Conservation (phyloP, 768 basidiomycete species). For the Xerocomellus intermedius region DNA sequence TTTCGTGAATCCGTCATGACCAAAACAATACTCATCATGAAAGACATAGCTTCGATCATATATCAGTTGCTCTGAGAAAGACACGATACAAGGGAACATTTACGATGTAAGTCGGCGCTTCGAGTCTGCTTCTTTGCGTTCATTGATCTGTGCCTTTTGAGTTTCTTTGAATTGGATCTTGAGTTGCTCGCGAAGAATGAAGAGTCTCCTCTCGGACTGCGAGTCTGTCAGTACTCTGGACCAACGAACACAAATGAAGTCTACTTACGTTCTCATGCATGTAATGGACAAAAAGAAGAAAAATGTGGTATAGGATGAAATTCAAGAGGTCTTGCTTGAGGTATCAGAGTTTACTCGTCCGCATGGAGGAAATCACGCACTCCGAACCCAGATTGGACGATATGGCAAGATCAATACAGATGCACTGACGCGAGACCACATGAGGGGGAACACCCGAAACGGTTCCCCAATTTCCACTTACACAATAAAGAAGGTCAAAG, state of each 20-base stretch:
- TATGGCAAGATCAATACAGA: slow-evolving; percentile 40
- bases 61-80: background rate
- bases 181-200: slow-evolving; percentile 69
- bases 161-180: slow-evolving; percentile 71
- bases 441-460: slow-evolving; percentile 20
- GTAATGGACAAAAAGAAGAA: slow-evolving; percentile 76
- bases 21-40: slow-evolving; percentile 56
- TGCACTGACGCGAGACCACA: slow-evolving; percentile 24
- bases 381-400: slow-evolving; percentile 35
- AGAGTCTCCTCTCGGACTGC: slow-evolving; percentile 58
- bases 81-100: slow-evolving; percentile 35
- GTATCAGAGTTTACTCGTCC: slow-evolving; percentile 4
- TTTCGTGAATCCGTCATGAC: slow-evolving; percentile 3
- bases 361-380: slow-evolving; percentile 27
- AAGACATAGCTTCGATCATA: slow-evolving; percentile 58
- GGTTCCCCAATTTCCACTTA: slow-evolving; percentile 28
- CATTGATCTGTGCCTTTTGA: slow-evolving; percentile 73
- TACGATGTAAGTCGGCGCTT: slow-evolving; percentile 80
- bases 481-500: slow-evolving; percentile 54
- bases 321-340: slow-evolving; percentile 53
- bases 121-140: slow-evolving; percentile 72
- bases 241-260: background rate
- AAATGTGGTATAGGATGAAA: slow-evolving; percentile 75
- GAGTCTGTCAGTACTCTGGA: slow-evolving; percentile 1
- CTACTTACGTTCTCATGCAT: slow-evolving; percentile 56